A percentile compares a stretch with the other conserved stretches of the same genome.
Conservation (phyloP, 495 filamentous ascomycete species). For the Neurospora sp. region DNA sequence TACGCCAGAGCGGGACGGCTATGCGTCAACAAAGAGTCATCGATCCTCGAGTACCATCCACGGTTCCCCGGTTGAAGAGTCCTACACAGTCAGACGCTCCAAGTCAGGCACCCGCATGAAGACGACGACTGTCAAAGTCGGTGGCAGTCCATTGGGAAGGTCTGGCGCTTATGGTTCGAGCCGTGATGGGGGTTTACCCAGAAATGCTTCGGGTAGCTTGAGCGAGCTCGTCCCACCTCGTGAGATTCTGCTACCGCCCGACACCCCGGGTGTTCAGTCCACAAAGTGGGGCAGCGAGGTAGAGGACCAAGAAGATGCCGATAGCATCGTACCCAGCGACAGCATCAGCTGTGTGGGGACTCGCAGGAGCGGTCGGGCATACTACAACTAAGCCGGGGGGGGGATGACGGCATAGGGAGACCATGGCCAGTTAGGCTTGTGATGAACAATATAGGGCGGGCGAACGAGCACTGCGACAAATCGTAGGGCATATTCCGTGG, state of each 20-base stretch:
- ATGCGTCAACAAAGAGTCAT: constrained; percentile 28
- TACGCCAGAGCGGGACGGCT: constrained; percentile 24
- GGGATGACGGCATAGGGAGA: neutral
- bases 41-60: constrained; percentile 25
- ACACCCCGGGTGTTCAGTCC: constrained; percentile 22
- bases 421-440: neutral
- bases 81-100: constrained; percentile 18
- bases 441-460: neutral
- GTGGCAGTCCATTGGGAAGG: neutral
- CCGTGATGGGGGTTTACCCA: neutral
- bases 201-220: neutral
- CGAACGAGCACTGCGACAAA: neutral
- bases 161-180: neutral
- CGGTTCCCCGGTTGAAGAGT: constrained; percentile 10
- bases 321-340: constrained; percentile 52
- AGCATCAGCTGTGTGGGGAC: constrained; percentile 56
- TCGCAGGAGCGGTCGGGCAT: constrained; percentile 22
- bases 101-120: constrained; percentile 21
- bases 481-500: neutral
- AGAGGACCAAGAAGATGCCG: constrained; percentile 18
- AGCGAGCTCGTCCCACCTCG: constrained; percentile 15
- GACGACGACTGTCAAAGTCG: constrained; percentile 21
- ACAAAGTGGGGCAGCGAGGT: constrained; percentile 13
- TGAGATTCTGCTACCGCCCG: constrained; percentile 40
- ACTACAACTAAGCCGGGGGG: neutral